These are phyloP conservation scores for Pseudocercospora crystallina DNA, from an alignment of 2,329 filamentous ascomycete genomes.

Conservation along the genomic window DNA sequence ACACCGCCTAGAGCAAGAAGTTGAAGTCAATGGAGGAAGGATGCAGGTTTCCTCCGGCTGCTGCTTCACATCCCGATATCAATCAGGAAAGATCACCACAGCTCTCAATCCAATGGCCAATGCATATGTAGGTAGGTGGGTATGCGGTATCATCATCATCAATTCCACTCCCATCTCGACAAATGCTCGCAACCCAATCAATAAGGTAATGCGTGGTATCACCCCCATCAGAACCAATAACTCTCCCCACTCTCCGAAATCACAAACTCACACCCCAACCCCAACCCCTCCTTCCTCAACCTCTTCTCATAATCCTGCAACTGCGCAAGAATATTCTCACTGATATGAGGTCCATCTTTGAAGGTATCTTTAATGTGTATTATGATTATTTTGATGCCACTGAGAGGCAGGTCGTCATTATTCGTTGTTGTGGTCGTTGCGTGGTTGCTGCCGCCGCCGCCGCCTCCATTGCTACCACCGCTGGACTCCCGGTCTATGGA, in stretches of 20 bases:
- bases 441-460: slow-evolving; percentile 2
- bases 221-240: slow-evolving; percentile 47
- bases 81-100: too few species aligned
- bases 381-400: slow-evolving; percentile 76
- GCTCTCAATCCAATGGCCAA: too few species aligned
- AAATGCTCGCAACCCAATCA: too few species aligned
- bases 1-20: too few species aligned
- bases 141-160: too few species aligned
- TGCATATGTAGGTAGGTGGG: too few species aligned
- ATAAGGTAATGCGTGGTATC: not conserved
- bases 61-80: too few species aligned
- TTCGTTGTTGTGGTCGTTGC: not conserved
- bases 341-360: slow-evolving; percentile 64
- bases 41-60: too few species aligned
- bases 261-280: slow-evolving; percentile 77
- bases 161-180: too few species aligned
- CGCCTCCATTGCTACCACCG: not conserved
- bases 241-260: slow-evolving; percentile 66
- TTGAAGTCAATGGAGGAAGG: too few species aligned
- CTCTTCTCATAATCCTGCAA: slow-evolving; percentile 61
- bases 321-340: slow-evolving; percentile 68
- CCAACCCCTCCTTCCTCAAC: slow-evolving; percentile 49
- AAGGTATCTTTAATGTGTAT: slow-evolving; percentile 89
- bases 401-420: slow-evolving; percentile 52
- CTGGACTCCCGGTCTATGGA: not conserved